Evolutionary conservation across 1,284 basidiomycete species (phyloP).

Genomic region (Heterobasidion parviporum): DNA sequence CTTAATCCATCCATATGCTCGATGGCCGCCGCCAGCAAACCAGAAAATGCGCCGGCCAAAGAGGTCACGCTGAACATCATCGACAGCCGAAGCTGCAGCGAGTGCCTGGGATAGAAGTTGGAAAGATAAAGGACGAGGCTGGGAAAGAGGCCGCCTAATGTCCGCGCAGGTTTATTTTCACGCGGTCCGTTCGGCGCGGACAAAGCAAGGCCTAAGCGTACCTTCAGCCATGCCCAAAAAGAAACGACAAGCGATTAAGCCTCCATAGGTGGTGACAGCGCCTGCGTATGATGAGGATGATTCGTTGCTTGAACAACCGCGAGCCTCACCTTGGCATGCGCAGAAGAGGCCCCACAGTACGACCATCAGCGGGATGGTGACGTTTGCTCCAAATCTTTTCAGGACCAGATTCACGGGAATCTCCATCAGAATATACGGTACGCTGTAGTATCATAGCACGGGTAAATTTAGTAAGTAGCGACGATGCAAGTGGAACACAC

Average conservation of each 20-base stretch:
- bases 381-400: constrained; percentile 48
- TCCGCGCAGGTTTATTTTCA: no score
- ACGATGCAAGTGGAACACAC: constrained; percentile 9
- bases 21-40: constrained; percentile 52
- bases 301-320: neutral
- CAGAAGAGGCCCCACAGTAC: constrained; percentile 50
- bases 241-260: constrained; percentile 53
- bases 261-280: constrained; percentile 40
- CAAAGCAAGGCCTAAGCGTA: neutral
- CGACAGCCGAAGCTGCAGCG: constrained; percentile 45
- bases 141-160: constrained; percentile 46
- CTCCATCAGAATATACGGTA: constrained; percentile 53
- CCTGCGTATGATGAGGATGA: constrained; percentile 25
- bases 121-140: constrained; percentile 51
- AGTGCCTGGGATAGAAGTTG: constrained; percentile 48
- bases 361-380: constrained; percentile 47
- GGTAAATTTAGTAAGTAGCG: neutral
- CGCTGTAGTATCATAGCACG: constrained; percentile 11
- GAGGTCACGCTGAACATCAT: constrained; percentile 53
- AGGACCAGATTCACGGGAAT: constrained; percentile 54
- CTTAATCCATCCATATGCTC: constrained; percentile 41
- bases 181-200: neutral
- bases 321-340: constrained; percentile 38
- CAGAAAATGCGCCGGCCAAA: constrained; percentile 55
- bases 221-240: constrained; percentile 58